A percentile compares a stretch with the other conserved stretches of the same genome.
These are phyloP conservation scores for Rhodotorula babjevae DNA, from an alignment of 768 basidiomycete species.

Conservation along the genomic window DNA sequence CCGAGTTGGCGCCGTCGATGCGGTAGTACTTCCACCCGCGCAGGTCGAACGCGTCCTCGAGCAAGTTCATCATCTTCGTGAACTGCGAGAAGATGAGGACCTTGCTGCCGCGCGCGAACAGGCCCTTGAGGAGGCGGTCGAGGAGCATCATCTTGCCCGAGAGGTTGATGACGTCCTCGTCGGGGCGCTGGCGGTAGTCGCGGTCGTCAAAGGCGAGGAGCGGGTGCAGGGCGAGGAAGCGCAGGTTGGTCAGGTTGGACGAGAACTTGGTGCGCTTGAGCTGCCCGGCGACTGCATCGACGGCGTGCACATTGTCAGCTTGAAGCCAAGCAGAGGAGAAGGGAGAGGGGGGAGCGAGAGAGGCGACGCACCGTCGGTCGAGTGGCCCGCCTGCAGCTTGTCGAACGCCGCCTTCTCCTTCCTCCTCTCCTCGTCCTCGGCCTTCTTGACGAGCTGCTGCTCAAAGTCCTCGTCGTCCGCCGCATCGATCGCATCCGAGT, in stretches of 20 bases:
- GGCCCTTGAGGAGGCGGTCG: constrained; percentile 73
- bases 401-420: background rate
- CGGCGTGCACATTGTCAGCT: background rate
- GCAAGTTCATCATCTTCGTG: constrained; percentile 90
- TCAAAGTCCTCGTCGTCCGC: constrained; percentile 32
- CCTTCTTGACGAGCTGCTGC: constrained; percentile 44
- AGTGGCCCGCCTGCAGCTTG: background rate
- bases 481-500: constrained; percentile 8
- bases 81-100: constrained; percentile 65
- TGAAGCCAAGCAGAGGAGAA: no score
- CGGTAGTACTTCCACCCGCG: constrained; percentile 49
- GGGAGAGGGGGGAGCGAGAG: background rate
- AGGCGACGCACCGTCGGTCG: background rate
- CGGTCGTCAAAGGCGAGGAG: constrained; percentile 67
- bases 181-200: constrained; percentile 76
- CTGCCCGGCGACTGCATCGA: background rate
- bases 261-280: constrained; percentile 12
- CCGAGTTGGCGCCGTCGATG: constrained; percentile 55
- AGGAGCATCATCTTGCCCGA: constrained; percentile 98
- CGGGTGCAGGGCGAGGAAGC: constrained; percentile 67
- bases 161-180: constrained; percentile 67
- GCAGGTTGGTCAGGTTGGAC: constrained; percentile 50
- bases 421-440: constrained; percentile 34
- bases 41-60: constrained; percentile 58
- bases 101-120: constrained; percentile 76